Percentiles rank a stretch among this genome's conserved stretches.
phyloP scores from a whole-genome alignment of 106 monocot genomes.

The Dactylorhiza incarnata region DNA sequence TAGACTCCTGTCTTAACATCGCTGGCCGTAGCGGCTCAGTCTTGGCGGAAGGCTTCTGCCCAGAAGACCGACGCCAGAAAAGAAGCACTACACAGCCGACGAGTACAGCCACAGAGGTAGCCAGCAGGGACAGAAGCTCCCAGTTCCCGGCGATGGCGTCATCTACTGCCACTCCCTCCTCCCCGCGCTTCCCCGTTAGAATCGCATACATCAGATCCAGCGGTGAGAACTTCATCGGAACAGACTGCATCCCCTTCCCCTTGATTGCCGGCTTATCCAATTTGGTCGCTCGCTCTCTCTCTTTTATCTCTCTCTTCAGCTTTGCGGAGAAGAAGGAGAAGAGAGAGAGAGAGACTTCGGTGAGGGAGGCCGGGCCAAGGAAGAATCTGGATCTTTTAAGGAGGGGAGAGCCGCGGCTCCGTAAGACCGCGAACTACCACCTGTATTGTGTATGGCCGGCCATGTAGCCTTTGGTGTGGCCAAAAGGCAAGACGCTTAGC shows the following conservation, averaged over 20 bases:
- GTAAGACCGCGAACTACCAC: neutral
- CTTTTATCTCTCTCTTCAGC: slow-evolving; percentile 1
- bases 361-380: neutral
- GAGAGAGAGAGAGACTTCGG: neutral
- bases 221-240: slow-evolving; percentile 43
- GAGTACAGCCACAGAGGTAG: slow-evolving; percentile 43
- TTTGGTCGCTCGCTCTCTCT: neutral
- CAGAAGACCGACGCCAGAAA: slow-evolving; percentile 32
- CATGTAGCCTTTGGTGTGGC: neutral
- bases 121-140: slow-evolving; percentile 29
- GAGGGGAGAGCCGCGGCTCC: neutral
- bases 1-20: slow-evolving; percentile 22
- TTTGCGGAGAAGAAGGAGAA: neutral
- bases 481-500: too few species aligned
- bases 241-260: slow-evolving; percentile 11
- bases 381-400: neutral
- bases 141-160: slow-evolving; percentile 3
- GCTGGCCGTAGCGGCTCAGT: slow-evolving; percentile 31
- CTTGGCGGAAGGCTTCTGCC: slow-evolving; percentile 13
- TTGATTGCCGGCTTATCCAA: neutral
- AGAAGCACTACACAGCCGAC: slow-evolving; percentile 52
- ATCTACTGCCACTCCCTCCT: slow-evolving; percentile 12
- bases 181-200: slow-evolving; percentile 17
- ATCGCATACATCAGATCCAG: slow-evolving; percentile 56
- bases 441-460: neutral